Conservation (phyloP, 148 eudicot species). For the Selenicereus undatus region DNA sequence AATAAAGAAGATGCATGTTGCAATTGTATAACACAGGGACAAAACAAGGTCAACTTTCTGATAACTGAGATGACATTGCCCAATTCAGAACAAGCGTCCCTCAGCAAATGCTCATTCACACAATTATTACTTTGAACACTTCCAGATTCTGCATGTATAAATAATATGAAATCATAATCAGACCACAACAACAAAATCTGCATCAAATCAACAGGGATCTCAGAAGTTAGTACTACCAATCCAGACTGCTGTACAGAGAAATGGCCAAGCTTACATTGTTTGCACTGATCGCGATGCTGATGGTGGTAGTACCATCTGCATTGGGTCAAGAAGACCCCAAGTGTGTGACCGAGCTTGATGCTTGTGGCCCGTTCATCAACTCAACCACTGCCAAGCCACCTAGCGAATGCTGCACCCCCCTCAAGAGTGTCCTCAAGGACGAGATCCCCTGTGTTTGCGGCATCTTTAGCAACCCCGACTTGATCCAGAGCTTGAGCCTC, state of each 20-base stretch:
- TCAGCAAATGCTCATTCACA: not conserved
- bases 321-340: not conserved
- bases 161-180: too few species aligned
- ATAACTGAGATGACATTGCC: not conserved
- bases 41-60: not conserved
- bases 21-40: too few species aligned
- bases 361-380: slow-evolving; percentile 9
- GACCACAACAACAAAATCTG: too few species aligned
- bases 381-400: slow-evolving; percentile 4
- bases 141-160: too few species aligned
- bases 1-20: not conserved
- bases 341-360: slow-evolving; percentile 5
- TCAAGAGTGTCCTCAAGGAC: not conserved
- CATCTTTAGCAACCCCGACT: not conserved
- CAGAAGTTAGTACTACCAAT: too few species aligned
- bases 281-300: not conserved
- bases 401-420: slow-evolving; percentile 14
- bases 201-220: not conserved
- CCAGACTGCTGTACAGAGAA: not conserved
- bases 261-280: not conserved
- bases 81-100: not conserved
- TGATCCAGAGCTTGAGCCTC: slow-evolving; percentile 10
- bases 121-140: not conserved
- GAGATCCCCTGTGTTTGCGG: slow-evolving; percentile 16
- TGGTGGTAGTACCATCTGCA: not conserved